Evolutionary conservation across 257 asterid genomes (phyloP).

Genomic region (Knoxia roxburghii): DNA sequence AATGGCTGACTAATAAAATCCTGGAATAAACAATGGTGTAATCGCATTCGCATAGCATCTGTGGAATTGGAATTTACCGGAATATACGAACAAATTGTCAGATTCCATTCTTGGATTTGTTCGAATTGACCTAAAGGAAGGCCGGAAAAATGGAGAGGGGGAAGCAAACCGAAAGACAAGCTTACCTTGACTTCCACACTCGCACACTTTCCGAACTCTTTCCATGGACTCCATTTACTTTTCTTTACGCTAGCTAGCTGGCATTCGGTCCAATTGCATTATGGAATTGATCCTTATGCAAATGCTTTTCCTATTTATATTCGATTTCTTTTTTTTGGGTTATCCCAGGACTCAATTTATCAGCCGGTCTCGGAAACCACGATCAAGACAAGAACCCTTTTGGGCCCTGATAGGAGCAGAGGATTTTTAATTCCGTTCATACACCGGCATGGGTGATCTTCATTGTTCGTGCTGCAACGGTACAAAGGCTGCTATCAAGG

Average conservation of each 20-base stretch:
- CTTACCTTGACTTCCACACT: not conserved
- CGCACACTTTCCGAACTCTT: not conserved
- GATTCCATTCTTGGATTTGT: no score
- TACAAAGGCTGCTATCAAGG: constrained; percentile 27
- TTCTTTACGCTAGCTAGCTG: not conserved
- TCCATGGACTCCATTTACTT: not conserved
- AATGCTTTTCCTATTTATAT: not conserved
- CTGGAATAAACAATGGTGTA: no score
- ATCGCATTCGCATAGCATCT: no score
- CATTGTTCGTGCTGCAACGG: not conserved
- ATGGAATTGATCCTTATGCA: constrained; percentile 23
- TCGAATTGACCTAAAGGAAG: no score
- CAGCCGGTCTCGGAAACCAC: not conserved
- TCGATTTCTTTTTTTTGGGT: not conserved
- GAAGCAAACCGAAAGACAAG: no score
- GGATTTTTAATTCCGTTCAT: no score
- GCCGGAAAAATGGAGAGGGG: no score
- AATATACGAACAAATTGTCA: no score
- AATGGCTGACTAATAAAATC: no score
- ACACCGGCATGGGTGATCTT: constrained; percentile 21
- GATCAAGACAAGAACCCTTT: not conserved
- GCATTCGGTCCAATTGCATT: constrained; percentile 15
- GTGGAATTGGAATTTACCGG: no score
- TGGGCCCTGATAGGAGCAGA: not conserved
- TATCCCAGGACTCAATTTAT: not conserved